These are phyloP conservation scores for Xanthoconium purpureum DNA, from an alignment of 768 basidiomycete species.

Conservation along the genomic window DNA sequence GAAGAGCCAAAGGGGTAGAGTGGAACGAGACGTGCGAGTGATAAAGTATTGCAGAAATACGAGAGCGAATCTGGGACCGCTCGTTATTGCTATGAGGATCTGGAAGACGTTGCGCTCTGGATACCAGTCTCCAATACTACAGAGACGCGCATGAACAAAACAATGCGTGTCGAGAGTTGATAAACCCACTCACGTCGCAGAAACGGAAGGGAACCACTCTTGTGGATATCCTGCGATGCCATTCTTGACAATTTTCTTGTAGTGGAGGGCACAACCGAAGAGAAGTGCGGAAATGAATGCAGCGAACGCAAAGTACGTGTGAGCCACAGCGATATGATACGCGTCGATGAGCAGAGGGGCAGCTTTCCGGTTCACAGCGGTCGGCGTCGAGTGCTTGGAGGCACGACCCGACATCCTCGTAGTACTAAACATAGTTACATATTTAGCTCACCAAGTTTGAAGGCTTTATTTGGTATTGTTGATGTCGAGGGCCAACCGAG, in stretches of 20 bases:
- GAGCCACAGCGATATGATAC: constrained; percentile 54
- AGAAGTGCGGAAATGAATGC: constrained; percentile 67
- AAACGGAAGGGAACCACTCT: constrained; percentile 92
- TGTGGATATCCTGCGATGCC: constrained; percentile 76
- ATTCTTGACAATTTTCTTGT: constrained; percentile 83
- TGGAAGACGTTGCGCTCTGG: constrained; percentile 85
- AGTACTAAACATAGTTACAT: no score
- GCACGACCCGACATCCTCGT: constrained; percentile 7
- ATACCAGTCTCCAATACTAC: constrained; percentile 87
- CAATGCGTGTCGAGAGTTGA: neutral
- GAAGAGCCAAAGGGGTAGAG: constrained; percentile 51
- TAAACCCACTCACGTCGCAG: constrained; percentile 58
- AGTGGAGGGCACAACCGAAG: constrained; percentile 69
- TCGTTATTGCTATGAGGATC: constrained; percentile 80
- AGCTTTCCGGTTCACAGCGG: constrained; percentile 3
- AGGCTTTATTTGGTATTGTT: no score
- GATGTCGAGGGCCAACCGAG: no score
- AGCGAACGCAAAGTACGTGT: constrained; percentile 60
- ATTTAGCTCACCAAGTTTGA: no score
- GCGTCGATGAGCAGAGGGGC: constrained; percentile 38
- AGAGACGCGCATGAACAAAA: constrained; percentile 1
- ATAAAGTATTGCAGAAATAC: constrained; percentile 63
- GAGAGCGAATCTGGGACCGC: constrained; percentile 76
- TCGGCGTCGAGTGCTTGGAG: constrained; percentile 6
- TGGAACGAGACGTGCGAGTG: constrained; percentile 41